These are phyloP conservation scores for Hemerocallis citrina DNA, from an alignment of 106 monocot species.

Conservation along the genomic window DNA sequence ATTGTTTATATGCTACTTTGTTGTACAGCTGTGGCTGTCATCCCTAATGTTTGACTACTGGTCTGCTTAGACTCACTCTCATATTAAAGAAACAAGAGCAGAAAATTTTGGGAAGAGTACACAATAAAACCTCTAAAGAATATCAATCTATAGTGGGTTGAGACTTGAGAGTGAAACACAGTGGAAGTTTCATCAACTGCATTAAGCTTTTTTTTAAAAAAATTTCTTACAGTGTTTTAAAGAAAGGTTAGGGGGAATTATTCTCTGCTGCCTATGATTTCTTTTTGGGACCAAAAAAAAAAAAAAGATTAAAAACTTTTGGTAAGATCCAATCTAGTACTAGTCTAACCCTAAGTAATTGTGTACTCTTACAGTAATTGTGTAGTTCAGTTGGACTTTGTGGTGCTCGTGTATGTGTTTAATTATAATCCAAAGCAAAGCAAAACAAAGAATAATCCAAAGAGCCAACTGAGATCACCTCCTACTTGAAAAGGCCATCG, in stretches of 20 bases:
- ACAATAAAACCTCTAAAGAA: not conserved
- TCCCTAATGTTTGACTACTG: constrained; percentile 38
- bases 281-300: not conserved
- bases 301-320: not conserved
- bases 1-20: constrained; percentile 15
- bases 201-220: too few relatives aligned
- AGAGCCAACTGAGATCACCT: constrained; percentile 5
- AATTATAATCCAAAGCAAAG: not conserved
- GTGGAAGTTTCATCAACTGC: not conserved
- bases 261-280: constrained; percentile 2
- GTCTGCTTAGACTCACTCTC: constrained; percentile 31
- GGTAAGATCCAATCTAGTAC: constrained; percentile 4
- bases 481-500: too few relatives aligned
- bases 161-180: not conserved
- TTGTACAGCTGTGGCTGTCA: constrained; percentile 12
- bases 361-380: not conserved
- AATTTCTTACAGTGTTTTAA: too few relatives aligned
- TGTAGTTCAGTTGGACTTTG: not conserved
- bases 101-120: not conserved
- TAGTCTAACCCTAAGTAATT: not conserved
- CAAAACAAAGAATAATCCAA: not conserved
- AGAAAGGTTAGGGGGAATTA: not conserved
- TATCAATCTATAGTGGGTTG: not conserved
- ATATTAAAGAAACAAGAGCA: constrained; percentile 9
- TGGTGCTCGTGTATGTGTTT: too few relatives aligned